These are phyloP conservation scores for Mucor saturninus DNA, from an alignment of 371 early-diverging fungal species.

Conservation along the genomic window DNA sequence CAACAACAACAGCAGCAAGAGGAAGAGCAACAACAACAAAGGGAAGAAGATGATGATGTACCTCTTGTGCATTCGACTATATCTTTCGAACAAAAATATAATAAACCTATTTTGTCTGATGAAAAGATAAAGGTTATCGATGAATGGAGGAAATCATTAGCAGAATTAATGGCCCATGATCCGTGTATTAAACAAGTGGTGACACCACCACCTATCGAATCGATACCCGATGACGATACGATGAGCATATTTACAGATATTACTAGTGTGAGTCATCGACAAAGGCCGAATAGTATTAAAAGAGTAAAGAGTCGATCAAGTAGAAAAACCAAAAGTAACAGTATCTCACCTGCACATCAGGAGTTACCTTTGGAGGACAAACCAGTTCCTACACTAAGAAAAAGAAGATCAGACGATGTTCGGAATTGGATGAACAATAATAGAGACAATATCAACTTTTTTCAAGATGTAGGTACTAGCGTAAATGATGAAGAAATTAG, in stretches of 20 bases:
- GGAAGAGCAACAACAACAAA: slow-evolving; percentile 9
- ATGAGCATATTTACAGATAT: slow-evolving; percentile 45
- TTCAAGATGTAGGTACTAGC: slow-evolving; percentile 39
- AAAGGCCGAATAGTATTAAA: slow-evolving; percentile 16
- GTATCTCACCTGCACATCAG: slow-evolving; percentile 26
- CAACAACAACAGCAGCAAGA: slow-evolving; percentile 14
- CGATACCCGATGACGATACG: slow-evolving; percentile 50
- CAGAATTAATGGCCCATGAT: slow-evolving; percentile 40
- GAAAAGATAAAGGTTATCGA: slow-evolving; percentile 51
- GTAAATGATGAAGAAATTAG: slow-evolving; percentile 10
- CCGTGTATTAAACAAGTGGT: slow-evolving; percentile 24
- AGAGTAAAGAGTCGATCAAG: slow-evolving; percentile 4
- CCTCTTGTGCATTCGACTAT: slow-evolving; percentile 22
- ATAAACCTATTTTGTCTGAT: slow-evolving; percentile 25
- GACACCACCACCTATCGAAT: slow-evolving; percentile 49
- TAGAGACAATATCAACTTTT: slow-evolving; percentile 33
- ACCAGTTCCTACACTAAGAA: slow-evolving; percentile 26
- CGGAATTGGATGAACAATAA: slow-evolving; percentile 42
- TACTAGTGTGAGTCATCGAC: slow-evolving; percentile 47
- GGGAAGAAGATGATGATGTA: slow-evolving; percentile 17
- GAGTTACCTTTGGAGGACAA: slow-evolving; percentile 34
- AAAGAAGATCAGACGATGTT: slow-evolving; percentile 49
- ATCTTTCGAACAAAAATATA: neutral
- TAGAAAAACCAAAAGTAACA: slow-evolving; percentile 13
- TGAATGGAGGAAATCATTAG: slow-evolving; percentile 55